These are phyloP conservation scores for Tripidium arundinaceum DNA, from an alignment of 202 grass and related monocot genomes.

Conservation along the genomic window DNA sequence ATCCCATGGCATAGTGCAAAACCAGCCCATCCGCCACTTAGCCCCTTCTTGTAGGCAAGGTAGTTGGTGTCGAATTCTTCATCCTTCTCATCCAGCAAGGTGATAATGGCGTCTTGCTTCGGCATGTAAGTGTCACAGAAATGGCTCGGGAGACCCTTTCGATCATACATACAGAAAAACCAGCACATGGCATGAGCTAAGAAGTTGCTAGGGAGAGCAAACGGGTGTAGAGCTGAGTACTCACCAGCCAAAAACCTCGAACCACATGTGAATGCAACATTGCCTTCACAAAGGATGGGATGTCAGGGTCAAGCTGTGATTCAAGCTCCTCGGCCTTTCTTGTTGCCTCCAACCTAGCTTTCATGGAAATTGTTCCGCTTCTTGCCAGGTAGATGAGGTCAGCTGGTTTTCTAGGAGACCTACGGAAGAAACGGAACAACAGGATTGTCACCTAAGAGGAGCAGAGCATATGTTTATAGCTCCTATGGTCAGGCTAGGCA, in stretches of 20 bases:
- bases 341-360: conserved; percentile 53
- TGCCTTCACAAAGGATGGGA: conserved; percentile 67
- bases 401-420: conserved; percentile 49
- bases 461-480: not conserved
- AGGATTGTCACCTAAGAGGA: conserved; percentile 2
- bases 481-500: not conserved
- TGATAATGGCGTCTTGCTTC: conserved; percentile 53
- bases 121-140: conserved; percentile 72
- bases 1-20: conserved; percentile 70
- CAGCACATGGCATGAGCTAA: not conserved
- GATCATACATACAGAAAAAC: conserved; percentile 13
- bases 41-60: conserved; percentile 61
- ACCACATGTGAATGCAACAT: conserved; percentile 83
- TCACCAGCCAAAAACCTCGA: conserved; percentile 75
- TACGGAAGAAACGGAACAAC: not conserved
- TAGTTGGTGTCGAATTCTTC: conserved; percentile 63
- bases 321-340: conserved; percentile 73
- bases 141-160: conserved; percentile 57
- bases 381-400: conserved; percentile 45
- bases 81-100: conserved; percentile 60
- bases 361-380: conserved; percentile 40
- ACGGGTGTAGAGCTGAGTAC: conserved; percentile 37
- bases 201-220: not conserved
- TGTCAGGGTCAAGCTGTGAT: conserved; percentile 45
- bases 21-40: conserved; percentile 79